phyloP scores from a whole-genome alignment of 1,284 basidiomycete species.

The Anthracocystis walkeri region DNA sequence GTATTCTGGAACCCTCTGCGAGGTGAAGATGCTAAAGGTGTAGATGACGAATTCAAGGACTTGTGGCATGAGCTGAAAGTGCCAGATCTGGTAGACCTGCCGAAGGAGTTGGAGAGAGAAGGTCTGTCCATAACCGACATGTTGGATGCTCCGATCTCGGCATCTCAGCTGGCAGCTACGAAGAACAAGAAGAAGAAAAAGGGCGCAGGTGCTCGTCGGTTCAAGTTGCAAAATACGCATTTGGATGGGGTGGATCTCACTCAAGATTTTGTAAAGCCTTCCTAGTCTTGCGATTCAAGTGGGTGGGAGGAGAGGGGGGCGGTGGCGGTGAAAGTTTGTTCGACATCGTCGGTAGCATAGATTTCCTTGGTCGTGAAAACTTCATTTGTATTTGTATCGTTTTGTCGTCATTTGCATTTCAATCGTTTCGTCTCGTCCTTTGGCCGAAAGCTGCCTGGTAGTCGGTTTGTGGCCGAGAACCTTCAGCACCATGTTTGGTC shows the following conservation, averaged over 20 bases:
- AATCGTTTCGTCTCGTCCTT: background rate
- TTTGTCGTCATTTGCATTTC: background rate
- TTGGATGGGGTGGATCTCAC: conserved; percentile 83
- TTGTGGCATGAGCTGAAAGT: conserved; percentile 86
- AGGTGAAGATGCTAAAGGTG: conserved; percentile 77
- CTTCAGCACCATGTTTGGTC: too few relatives aligned
- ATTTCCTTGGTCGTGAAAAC: background rate
- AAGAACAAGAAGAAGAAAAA: conserved; percentile 59
- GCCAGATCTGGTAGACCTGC: conserved; percentile 83
- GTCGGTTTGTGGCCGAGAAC: background rate
- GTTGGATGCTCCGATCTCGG: conserved; percentile 53
- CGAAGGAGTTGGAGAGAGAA: conserved; percentile 77
- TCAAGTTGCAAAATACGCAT: conserved; percentile 87
- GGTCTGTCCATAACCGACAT: conserved; percentile 60
- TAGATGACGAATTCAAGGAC: conserved; percentile 88
- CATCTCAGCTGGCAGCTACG: conserved; percentile 30
- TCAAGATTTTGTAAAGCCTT: conserved; percentile 72
- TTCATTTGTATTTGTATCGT: conserved; percentile 17
- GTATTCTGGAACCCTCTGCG: conserved; percentile 93
- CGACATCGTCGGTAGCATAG: too few relatives aligned
- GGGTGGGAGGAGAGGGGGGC: too few relatives aligned
- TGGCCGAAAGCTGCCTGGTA: background rate
- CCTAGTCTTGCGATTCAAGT: too few relatives aligned
- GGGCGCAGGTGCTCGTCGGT: conserved; percentile 50
- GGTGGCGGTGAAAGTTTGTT: too few relatives aligned